Base-by-base conservation (phyloP, 768 basidiomycete species). In the Pleurotus tuoliensis region DNA sequence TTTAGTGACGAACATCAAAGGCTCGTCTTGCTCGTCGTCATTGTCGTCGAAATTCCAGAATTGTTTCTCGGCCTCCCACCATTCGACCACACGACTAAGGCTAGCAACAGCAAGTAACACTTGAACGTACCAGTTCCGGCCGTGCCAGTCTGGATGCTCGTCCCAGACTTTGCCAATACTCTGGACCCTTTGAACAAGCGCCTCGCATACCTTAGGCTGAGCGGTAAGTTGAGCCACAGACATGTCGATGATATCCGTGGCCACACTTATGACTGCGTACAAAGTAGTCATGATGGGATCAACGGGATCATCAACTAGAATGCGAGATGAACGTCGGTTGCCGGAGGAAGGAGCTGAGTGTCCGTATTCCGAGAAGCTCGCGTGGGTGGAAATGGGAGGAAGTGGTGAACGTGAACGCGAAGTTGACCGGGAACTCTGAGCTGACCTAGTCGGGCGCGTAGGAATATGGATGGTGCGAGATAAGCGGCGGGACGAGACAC, bases 21-120 rank as follows among this genome's bases (percentile, higher is more conserved):
- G 92, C 62, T 98, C 96, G 56, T 92, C 89, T 67, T 90, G 86
- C 63, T 94, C 93, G 58, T 92, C 87, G 45, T 90, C 90, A 59
- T 90, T 88, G 66, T 93, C 92, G 66, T 95, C 91, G 67, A 98
- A 98, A 66, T 97, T 97, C 97, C 97, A 99, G 71, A 99, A 99
- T 63, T 95, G 93, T 66, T 95, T 95, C 76, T 98, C 96, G 9
- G 97, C 97, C 71, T 97, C 95, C 94, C 94, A 98, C 96, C 97
- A 99, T 67, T 98, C 97, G 60, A 98, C 89, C 25, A 98, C 97
- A 57, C 96, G 89, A 70, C 89, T 92, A 60, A 99, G 84, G 65
- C 92, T 94, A 30, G 97, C 97, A 47, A 98, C 88, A 18, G 97
- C 96, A 48, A 98, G 86, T 4, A 98, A 80, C 24, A 98, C 88